Percentiles rank a stretch among this genome's conserved stretches.
phyloP scores from a whole-genome alignment of 163 green algal species.

The Coccomyxa subellipsoidea region DNA sequence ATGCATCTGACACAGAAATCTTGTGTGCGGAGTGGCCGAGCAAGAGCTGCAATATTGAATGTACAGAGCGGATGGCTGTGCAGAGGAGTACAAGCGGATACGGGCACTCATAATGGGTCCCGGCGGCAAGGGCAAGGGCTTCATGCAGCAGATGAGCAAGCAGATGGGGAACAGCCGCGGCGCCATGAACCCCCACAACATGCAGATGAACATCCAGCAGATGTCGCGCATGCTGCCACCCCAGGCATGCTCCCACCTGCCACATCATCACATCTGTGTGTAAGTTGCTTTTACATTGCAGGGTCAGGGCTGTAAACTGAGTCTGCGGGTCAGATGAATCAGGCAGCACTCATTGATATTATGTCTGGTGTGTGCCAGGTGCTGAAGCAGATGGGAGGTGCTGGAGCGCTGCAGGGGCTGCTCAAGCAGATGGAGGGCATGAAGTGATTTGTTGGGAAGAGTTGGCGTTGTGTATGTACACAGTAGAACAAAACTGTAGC shows the following conservation, averaged over 20 bases:
- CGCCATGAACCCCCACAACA: slow-evolving; percentile 79
- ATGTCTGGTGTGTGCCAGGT: too few species aligned
- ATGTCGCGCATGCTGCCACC: slow-evolving; percentile 88
- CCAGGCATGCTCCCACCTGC: slow-evolving; percentile 30
- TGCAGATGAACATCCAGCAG: slow-evolving; percentile 84
- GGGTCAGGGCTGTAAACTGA: background rate
- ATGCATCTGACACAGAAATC: too few species aligned
- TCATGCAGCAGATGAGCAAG: slow-evolving; percentile 92
- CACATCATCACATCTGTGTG: background rate
- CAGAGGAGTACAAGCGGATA: slow-evolving; percentile 88
- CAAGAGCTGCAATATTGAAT: background rate
- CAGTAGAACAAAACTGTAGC: too few species aligned
- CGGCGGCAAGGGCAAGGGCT: slow-evolving; percentile 37
- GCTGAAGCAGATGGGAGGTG: slow-evolving; percentile 93
- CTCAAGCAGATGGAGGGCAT: slow-evolving; percentile 76
- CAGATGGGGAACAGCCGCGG: slow-evolving; percentile 54
- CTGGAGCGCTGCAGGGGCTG: slow-evolving; percentile 74
- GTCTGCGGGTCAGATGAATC: background rate
- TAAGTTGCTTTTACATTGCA: background rate
- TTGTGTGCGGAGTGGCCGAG: too few species aligned
- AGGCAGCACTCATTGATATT: too few species aligned
- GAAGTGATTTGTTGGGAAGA: background rate
- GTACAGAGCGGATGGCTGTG: background rate
- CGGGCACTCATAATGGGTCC: slow-evolving; percentile 43
- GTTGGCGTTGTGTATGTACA: background rate